phyloP scores from a whole-genome alignment of 2,329 filamentous ascomycete species.

The Botrytis aclada region DNA sequence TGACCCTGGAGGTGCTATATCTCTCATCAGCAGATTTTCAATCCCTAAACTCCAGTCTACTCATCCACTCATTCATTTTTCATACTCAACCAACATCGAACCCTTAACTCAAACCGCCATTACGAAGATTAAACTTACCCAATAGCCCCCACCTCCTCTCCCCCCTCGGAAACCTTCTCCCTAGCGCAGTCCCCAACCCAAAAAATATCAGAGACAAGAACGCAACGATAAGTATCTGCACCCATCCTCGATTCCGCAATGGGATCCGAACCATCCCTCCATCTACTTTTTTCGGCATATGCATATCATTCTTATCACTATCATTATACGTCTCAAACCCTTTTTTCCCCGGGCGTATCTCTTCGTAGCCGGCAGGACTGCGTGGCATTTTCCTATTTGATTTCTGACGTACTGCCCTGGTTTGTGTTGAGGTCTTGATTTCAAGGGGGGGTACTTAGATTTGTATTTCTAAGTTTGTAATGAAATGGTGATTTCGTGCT shows the following conservation, averaged over 20 bases:
- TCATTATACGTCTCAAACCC: not conserved
- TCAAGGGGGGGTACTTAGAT: no score
- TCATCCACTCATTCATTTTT: not conserved
- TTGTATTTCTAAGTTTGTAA: not conserved
- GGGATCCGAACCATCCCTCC: not conserved
- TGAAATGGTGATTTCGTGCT: not conserved
- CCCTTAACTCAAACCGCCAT: not conserved
- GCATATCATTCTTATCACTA: not conserved
- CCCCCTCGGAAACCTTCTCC: not conserved
- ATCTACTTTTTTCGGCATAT: not conserved
- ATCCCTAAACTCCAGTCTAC: no score
- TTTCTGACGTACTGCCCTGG: not conserved
- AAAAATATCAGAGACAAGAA: not conserved
- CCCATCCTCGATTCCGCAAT: not conserved
- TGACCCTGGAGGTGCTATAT: slow-evolving; percentile 11
- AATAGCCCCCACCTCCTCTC: not conserved
- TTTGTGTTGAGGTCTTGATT: not conserved
- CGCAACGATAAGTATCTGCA: not conserved
- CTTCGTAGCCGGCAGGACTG: not conserved
- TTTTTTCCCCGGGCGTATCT: not conserved
- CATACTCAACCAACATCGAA: not conserved
- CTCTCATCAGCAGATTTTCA: not conserved
- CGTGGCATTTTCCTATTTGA: not conserved
- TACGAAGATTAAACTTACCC: not conserved
- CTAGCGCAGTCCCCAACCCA: not conserved